Percentiles rank a stretch among this genome's conserved stretches.
phyloP scores from a whole-genome alignment of 768 basidiomycete species.

The Tylopilus rubrobrunneus region DNA sequence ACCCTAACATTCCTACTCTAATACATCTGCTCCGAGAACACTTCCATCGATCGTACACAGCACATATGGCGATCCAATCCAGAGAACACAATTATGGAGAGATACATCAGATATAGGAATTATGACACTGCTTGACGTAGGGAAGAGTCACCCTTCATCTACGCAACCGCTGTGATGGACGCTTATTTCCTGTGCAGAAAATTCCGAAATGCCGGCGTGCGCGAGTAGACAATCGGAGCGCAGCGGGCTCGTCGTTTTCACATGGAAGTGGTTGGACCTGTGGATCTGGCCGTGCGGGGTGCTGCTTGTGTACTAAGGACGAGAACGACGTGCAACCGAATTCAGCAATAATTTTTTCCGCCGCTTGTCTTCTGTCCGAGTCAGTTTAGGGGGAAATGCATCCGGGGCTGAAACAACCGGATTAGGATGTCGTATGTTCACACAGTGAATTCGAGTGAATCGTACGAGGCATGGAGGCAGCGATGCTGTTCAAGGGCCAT shows the following conservation, averaged over 20 bases:
- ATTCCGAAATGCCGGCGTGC: constrained; percentile 32
- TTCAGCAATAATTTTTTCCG: constrained; percentile 9
- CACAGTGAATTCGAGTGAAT: neutral
- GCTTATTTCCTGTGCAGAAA: constrained; percentile 34
- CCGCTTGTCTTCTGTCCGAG: constrained; percentile 9
- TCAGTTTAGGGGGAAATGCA: constrained; percentile 27
- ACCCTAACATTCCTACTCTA: neutral
- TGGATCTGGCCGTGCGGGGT: constrained; percentile 13
- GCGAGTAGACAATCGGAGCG: constrained; percentile 10
- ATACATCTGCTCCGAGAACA: constrained; percentile 7
- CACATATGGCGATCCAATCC: neutral
- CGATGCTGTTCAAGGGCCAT: constrained; percentile 22
- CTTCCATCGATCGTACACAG: constrained; percentile 11
- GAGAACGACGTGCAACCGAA: constrained; percentile 13
- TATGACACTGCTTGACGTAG: neutral
- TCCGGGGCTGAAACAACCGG: constrained; percentile 35
- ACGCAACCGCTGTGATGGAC: constrained; percentile 8
- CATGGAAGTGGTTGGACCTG: neutral
- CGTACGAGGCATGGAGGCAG: constrained; percentile 38
- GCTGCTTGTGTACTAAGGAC: constrained; percentile 26
- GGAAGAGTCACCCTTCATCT: constrained; percentile 4
- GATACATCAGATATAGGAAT: constrained; percentile 4
- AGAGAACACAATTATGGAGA: constrained; percentile 7
- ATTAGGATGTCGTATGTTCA: constrained; percentile 4
- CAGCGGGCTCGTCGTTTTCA: constrained; percentile 9